Conservation (phyloP, 2,329 filamentous ascomycete species). For the Diaporthe velutina region DNA sequence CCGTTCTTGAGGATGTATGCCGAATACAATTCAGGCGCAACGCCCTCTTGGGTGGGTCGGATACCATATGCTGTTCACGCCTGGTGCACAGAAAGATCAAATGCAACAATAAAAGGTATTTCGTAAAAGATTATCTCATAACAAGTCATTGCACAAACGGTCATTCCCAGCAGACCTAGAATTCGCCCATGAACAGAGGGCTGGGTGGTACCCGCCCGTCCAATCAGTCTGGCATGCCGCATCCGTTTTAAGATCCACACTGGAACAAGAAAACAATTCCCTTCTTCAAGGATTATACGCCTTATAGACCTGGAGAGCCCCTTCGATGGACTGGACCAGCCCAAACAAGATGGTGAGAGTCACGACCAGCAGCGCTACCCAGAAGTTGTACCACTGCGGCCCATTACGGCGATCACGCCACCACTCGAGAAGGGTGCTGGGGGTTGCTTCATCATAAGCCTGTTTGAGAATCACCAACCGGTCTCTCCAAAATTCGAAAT, state of each 20-base stretch:
- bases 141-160: no score
- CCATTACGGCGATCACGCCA: slow-evolving; percentile 58
- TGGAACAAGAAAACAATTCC: no score
- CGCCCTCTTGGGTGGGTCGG: background rate
- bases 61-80: background rate
- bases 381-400: slow-evolving; percentile 61
- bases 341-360: slow-evolving; percentile 55
- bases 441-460: slow-evolving; percentile 53
- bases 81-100: background rate
- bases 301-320: slow-evolving; percentile 43
- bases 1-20: background rate
- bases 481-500: slow-evolving; percentile 57
- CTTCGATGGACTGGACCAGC: slow-evolving; percentile 54
- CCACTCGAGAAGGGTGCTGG: slow-evolving; percentile 53
- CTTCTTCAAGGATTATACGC: background rate
- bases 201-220: no score
- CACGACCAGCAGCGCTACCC: slow-evolving; percentile 56
- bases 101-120: background rate
- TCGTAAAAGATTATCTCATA: no score
- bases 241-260: no score
- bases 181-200: no score
- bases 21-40: background rate
- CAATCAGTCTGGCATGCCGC: no score
- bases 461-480: slow-evolving; percentile 58
- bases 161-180: no score